Conservation (phyloP, 805 yeast genomes). For the Ogataea pini region DNA sequence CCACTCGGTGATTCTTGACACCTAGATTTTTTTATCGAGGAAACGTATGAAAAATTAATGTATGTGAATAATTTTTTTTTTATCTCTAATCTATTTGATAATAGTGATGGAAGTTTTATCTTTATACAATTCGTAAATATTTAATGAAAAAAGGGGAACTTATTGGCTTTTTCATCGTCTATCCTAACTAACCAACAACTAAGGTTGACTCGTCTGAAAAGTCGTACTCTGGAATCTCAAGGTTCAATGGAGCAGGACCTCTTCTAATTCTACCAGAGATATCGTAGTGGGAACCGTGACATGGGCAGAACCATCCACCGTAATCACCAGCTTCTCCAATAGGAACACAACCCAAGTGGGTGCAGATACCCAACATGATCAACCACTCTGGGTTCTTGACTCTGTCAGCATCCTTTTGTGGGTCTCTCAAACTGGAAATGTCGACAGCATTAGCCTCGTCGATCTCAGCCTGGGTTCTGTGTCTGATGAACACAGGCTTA, state of each 20-base stretch:
- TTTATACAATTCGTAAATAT: slow-evolving; percentile 17
- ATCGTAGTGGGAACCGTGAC: slow-evolving; percentile 99
- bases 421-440: slow-evolving; percentile 81
- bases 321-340: slow-evolving; percentile 99
- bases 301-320: slow-evolving; percentile 99
- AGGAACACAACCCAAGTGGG: slow-evolving; percentile 99
- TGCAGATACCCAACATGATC: slow-evolving; percentile 98
- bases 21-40: neutral
- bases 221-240: slow-evolving; percentile 92
- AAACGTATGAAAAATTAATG: no score
- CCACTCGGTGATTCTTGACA: neutral
- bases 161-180: slow-evolving; percentile 10
- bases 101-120: slow-evolving; percentile 10
- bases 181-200: slow-evolving; percentile 87
- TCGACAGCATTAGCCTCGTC: slow-evolving; percentile 90
- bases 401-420: slow-evolving; percentile 90
- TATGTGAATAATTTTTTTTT: no score
- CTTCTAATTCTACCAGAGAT: slow-evolving; percentile 99
- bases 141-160: slow-evolving; percentile 11
- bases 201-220: slow-evolving; percentile 75
- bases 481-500: slow-evolving; percentile 99
- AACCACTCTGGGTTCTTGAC: slow-evolving; percentile 98
- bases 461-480: slow-evolving; percentile 91
- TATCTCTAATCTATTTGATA: neutral
- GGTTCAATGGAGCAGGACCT: slow-evolving; percentile 99